Percentiles rank a stretch among this genome's conserved stretches.
Conservation (phyloP, 805 yeast genomes). For the Isabelozyma rhagii region DNA sequence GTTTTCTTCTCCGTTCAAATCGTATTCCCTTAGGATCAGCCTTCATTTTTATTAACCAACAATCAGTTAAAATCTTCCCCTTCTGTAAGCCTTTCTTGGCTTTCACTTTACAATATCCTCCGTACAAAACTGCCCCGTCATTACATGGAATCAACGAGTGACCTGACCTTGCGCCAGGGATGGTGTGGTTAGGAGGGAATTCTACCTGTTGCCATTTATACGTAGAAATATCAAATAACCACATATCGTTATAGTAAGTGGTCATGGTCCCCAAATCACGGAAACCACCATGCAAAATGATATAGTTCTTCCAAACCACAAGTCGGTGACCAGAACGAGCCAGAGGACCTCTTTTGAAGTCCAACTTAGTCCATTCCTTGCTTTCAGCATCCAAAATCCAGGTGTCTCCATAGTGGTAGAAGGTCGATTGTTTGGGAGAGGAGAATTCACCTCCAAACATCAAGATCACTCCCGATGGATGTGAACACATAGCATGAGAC, state of each 20-base stretch:
- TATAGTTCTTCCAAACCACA: slow-evolving; percentile 87
- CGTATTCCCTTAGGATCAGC: slow-evolving; percentile 70
- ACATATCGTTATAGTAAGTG: slow-evolving; percentile 77
- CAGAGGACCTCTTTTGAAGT: slow-evolving; percentile 64
- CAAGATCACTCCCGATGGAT: slow-evolving; percentile 82
- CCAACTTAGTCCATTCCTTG: slow-evolving; percentile 90
- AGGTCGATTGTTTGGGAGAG: slow-evolving; percentile 91
- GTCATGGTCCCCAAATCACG: slow-evolving; percentile 84
- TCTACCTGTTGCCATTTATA: slow-evolving; percentile 91
- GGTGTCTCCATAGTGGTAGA: slow-evolving; percentile 94
- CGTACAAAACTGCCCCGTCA: slow-evolving; percentile 84
- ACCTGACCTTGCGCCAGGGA: slow-evolving; percentile 92
- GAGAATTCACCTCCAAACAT: slow-evolving; percentile 97
- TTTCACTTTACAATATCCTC: slow-evolving; percentile 92
- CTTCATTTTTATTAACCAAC: slow-evolving; percentile 87
- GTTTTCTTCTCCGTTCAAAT: slow-evolving; percentile 88
- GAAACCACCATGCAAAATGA: slow-evolving; percentile 88
- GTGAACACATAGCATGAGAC: slow-evolving; percentile 90
- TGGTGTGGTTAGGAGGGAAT: slow-evolving; percentile 73
- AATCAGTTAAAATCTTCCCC: slow-evolving; percentile 84
- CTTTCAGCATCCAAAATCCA: slow-evolving; percentile 85
- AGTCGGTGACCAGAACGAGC: slow-evolving; percentile 92
- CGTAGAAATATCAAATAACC: slow-evolving; percentile 88
- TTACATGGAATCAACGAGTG: slow-evolving; percentile 78
- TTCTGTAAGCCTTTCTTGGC: slow-evolving; percentile 85